Conservation (phyloP, 345 rosid genomes). For the Firmiana major region DNA sequence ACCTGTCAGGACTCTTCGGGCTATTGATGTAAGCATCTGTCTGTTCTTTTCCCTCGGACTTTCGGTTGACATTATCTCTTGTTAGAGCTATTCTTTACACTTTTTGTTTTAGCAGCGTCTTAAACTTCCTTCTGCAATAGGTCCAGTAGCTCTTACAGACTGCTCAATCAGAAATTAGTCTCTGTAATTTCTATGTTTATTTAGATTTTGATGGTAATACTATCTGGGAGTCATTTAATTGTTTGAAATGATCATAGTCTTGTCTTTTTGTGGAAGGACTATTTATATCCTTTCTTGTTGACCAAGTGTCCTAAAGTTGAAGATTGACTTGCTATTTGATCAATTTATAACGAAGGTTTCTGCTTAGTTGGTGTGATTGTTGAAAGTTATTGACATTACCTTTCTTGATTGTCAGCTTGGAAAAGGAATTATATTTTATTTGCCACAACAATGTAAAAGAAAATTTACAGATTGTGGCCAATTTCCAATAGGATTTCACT, state of each 20-base stretch:
- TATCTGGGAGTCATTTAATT: background rate
- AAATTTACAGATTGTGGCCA: background rate
- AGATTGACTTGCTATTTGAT: background rate
- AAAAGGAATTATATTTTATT: background rate
- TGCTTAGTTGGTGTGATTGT: slow-evolving; percentile 6
- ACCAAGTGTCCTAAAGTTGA: background rate
- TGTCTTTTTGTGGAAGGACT: background rate
- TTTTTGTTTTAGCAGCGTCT: background rate
- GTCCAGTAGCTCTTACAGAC: background rate
- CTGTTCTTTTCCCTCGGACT: background rate
- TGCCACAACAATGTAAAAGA: background rate
- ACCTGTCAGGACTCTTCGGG: slow-evolving; percentile 38
- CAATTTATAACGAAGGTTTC: background rate
- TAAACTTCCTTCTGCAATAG: background rate
- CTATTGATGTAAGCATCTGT: slow-evolving; percentile 42
- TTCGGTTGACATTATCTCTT: no score
- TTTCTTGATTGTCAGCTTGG: background rate
- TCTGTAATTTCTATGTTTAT: background rate
- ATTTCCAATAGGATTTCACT: background rate
- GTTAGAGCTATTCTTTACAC: background rate
- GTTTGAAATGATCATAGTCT: background rate
- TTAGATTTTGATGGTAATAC: background rate
- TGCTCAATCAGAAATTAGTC: background rate
- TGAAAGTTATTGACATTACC: background rate
- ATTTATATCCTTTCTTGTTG: background rate